phyloP scores from a whole-genome alignment of 192 early-diverging fungal genomes.

The Linnemannia elongata region DNA sequence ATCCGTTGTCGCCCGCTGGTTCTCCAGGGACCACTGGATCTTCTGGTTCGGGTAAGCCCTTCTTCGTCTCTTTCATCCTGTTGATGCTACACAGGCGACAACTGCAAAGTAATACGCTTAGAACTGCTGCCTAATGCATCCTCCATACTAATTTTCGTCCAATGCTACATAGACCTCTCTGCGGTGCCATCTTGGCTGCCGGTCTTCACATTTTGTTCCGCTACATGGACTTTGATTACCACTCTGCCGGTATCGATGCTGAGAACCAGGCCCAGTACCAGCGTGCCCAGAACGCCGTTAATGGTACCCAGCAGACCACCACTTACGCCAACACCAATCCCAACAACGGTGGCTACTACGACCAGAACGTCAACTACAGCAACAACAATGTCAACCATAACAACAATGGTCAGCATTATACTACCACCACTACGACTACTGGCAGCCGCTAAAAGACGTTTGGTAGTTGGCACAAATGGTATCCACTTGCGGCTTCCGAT shows the following conservation, averaged over 20 bases:
- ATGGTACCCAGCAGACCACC: neutral
- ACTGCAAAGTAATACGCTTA: neutral
- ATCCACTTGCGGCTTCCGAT: too few species aligned
- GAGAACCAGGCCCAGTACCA: constrained; percentile 46
- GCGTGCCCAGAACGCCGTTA: constrained; percentile 34
- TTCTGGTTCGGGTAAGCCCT: constrained; percentile 70
- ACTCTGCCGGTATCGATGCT: constrained; percentile 41
- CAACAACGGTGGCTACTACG: constrained; percentile 5
- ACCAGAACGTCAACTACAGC: constrained; percentile 4
- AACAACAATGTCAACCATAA: neutral
- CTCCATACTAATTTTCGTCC: neutral
- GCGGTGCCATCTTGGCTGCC: constrained; percentile 34
- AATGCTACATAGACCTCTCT: constrained; percentile 20
- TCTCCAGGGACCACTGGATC: constrained; percentile 69
- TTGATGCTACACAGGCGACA: neutral
- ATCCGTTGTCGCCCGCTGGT: constrained; percentile 62
- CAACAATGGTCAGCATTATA: neutral
- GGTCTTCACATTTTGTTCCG: constrained; percentile 48
- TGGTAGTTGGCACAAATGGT: neutral
- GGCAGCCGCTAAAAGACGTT: neutral
- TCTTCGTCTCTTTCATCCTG: neutral
- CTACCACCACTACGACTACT: neutral
- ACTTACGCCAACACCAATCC: neutral
- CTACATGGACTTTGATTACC: constrained; percentile 27
- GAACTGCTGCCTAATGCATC: neutral